Percentiles rank a stretch among this genome's conserved stretches.
These are phyloP conservation scores for Rhodamnia rubescens DNA, from an alignment of 345 rosid genomes.

Conservation along the genomic window DNA sequence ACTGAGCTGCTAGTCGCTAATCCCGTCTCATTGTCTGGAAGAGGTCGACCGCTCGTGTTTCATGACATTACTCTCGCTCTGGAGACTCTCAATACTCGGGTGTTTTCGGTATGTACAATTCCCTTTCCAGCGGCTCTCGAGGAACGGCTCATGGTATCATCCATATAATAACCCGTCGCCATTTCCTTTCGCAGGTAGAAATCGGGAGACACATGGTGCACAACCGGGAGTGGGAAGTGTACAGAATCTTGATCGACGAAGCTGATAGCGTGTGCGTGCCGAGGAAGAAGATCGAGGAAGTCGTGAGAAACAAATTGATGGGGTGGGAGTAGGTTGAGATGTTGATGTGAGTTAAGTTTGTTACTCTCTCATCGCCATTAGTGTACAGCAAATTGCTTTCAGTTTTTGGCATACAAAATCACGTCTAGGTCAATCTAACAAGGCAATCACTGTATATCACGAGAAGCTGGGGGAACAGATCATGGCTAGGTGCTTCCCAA, in stretches of 20 bases:
- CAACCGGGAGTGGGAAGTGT: slow-evolving; percentile 87
- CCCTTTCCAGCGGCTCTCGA: neutral
- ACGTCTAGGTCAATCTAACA: neutral
- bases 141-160: neutral
- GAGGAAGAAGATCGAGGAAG: slow-evolving; percentile 51
- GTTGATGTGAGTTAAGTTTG: neutral
- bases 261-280: slow-evolving; percentile 42
- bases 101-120: slow-evolving; percentile 56
- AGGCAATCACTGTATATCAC: neutral
- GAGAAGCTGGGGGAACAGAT: neutral
- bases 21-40: slow-evolving; percentile 86
- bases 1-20: slow-evolving; percentile 84
- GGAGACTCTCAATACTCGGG: slow-evolving; percentile 62
- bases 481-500: neutral
- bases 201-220: slow-evolving; percentile 60
- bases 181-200: slow-evolving; percentile 50
- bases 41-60: slow-evolving; percentile 92
- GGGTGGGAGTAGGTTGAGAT: slow-evolving; percentile 56
- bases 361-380: neutral
- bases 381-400: neutral
- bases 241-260: slow-evolving; percentile 73
- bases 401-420: neutral
- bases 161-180: neutral
- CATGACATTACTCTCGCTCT: slow-evolving; percentile 79
- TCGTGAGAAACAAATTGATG: slow-evolving; percentile 78